These are phyloP conservation scores for Metschnikowia cubensis DNA, from an alignment of 805 yeast species.

Conservation along the genomic window DNA sequence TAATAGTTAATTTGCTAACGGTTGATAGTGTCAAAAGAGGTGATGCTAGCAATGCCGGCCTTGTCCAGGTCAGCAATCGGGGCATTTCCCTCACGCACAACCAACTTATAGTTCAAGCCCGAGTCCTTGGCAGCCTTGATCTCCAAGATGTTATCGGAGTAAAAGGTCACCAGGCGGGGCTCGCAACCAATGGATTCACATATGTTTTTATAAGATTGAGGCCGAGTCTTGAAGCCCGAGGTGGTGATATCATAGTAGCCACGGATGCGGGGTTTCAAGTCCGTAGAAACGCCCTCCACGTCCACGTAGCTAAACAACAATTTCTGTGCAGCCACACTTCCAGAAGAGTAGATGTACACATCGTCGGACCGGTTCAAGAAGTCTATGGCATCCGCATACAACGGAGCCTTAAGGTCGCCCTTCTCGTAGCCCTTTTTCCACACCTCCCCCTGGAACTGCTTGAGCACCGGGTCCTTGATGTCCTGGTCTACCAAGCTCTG, in stretches of 20 bases:
- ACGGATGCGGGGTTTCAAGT: slow-evolving; percentile 49
- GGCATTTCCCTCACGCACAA: slow-evolving; percentile 73
- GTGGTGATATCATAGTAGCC: slow-evolving; percentile 86
- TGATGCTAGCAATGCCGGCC: slow-evolving; percentile 4
- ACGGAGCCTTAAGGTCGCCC: slow-evolving; percentile 76
- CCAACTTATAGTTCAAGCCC: slow-evolving; percentile 57
- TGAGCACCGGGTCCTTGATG: slow-evolving; percentile 71
- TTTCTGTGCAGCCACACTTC: slow-evolving; percentile 83
- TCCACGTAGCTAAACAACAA: slow-evolving; percentile 65
- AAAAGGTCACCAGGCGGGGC: slow-evolving; percentile 47
- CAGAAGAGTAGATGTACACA: slow-evolving; percentile 81
- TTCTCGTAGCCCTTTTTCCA: slow-evolving; percentile 77
- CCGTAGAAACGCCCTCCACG: slow-evolving; percentile 31
- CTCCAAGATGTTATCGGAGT: slow-evolving; percentile 79
- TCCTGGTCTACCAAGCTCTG: slow-evolving; percentile 57
- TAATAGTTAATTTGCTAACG: too few relatives aligned
- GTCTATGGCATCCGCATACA: slow-evolving; percentile 67
- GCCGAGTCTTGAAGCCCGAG: slow-evolving; percentile 66
- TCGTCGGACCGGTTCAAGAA: slow-evolving; percentile 39
- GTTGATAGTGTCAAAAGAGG: slow-evolving; percentile 4
- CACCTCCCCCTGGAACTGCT: slow-evolving; percentile 75
- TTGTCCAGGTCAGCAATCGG: slow-evolving; percentile 39
- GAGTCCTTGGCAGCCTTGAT: slow-evolving; percentile 69
- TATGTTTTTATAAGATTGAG: slow-evolving; percentile 57
- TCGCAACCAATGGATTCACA: slow-evolving; percentile 35